phyloP scores from a whole-genome alignment of 257 asterid species.

The Solanum pennellii region DNA sequence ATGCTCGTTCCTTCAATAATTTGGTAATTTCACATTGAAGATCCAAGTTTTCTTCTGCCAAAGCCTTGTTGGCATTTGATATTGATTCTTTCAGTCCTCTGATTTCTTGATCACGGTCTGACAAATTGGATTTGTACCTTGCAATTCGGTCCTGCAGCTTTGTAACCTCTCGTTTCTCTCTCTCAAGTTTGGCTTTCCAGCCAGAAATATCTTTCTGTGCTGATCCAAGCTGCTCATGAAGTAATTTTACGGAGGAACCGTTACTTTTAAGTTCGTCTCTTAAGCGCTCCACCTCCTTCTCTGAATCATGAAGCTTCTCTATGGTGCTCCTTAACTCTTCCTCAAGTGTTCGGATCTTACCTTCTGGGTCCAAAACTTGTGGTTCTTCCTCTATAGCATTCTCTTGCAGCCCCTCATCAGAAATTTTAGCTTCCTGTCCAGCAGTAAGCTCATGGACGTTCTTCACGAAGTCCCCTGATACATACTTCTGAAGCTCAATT shows the following conservation, averaged over 20 bases:
- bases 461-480: slow-evolving; percentile 13
- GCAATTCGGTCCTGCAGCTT: slow-evolving; percentile 59
- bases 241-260: slow-evolving; percentile 15
- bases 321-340: slow-evolving; percentile 31
- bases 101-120: slow-evolving; percentile 84
- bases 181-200: slow-evolving; percentile 51
- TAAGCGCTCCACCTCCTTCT: slow-evolving; percentile 36
- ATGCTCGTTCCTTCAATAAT: slow-evolving; percentile 39
- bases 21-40: slow-evolving; percentile 49
- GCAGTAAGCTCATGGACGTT: not conserved
- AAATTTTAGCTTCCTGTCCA: not conserved
- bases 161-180: slow-evolving; percentile 53
- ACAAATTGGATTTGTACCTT: slow-evolving; percentile 57
- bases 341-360: slow-evolving; percentile 28
- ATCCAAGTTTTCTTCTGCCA: slow-evolving; percentile 62
- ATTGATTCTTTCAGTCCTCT: slow-evolving; percentile 59
- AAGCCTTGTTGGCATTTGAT: slow-evolving; percentile 67
- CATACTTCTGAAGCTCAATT: slow-evolving; percentile 48
- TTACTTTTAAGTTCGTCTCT: slow-evolving; percentile 36
- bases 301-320: slow-evolving; percentile 43
- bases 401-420: slow-evolving; percentile 17
- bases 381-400: slow-evolving; percentile 8
- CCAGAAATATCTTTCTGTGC: slow-evolving; percentile 38
- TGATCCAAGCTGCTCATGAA: slow-evolving; percentile 53
- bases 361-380: slow-evolving; percentile 12